A percentile compares a stretch with the other conserved stretches of the same genome.
Conservation (phyloP, 176 grass and related monocot genomes). For the Juncus effusus region DNA sequence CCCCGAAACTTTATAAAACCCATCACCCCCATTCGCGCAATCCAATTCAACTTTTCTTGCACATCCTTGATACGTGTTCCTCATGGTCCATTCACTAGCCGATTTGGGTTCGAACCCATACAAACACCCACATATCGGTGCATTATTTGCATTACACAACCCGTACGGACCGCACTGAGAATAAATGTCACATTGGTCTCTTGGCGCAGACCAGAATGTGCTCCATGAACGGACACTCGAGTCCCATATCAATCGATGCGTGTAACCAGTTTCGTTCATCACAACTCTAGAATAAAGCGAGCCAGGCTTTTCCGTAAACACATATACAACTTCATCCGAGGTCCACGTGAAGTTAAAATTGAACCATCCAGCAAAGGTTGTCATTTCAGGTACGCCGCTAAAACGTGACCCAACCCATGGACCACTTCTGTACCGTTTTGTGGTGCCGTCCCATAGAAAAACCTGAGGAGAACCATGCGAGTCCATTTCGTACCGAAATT, state of each 20-base stretch:
- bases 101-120: slow-evolving; percentile 33
- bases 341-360: slow-evolving; percentile 9
- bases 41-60: slow-evolving; percentile 28
- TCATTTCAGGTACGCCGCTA: slow-evolving; percentile 49
- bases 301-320: background rate
- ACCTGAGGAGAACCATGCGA: slow-evolving; percentile 16
- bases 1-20: slow-evolving; percentile 27
- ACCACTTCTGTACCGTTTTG: slow-evolving; percentile 19
- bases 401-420: slow-evolving; percentile 48
- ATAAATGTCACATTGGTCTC: slow-evolving; percentile 30
- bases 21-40: slow-evolving; percentile 28
- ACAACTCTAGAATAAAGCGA: slow-evolving; percentile 18
- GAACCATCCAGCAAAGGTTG: slow-evolving; percentile 33
- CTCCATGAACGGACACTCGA: background rate
- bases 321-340: slow-evolving; percentile 2
- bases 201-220: slow-evolving; percentile 15
- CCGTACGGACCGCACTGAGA: slow-evolving; percentile 32
- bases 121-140: slow-evolving; percentile 34
- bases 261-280: slow-evolving; percentile 16
- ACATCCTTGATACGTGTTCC: slow-evolving; percentile 29
- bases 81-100: slow-evolving; percentile 31
- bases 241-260: slow-evolving; percentile 22
- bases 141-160: slow-evolving; percentile 19
- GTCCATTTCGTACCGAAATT: slow-evolving; percentile 28
- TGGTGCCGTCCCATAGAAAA: slow-evolving; percentile 11